Conservation (phyloP, 805 yeast species). For the Wickerhamiella azymoides region DNA sequence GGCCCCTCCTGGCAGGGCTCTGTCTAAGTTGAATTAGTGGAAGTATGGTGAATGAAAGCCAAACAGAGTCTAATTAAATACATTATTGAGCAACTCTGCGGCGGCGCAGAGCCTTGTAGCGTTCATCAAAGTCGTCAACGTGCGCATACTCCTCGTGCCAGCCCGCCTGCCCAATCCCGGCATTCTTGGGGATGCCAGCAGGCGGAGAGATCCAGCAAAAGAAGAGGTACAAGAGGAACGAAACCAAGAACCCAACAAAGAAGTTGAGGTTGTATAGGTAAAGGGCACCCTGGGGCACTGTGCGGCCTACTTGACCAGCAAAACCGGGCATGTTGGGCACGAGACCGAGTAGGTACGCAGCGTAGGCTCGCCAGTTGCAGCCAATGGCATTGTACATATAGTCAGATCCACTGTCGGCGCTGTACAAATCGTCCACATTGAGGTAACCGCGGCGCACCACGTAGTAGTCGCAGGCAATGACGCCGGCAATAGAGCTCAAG, state of each 20-base stretch:
- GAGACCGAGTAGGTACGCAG: constrained; percentile 68
- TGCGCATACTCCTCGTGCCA: constrained; percentile 19
- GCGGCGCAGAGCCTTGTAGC: constrained; percentile 7
- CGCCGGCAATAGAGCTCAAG: constrained; percentile 72
- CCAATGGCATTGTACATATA: constrained; percentile 56
- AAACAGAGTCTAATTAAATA: too few relatives aligned
- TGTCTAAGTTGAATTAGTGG: too few relatives aligned
- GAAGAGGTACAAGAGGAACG: constrained; percentile 41
- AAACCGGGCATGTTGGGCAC: constrained; percentile 78
- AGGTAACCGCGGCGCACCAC: constrained; percentile 63
- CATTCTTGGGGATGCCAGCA: constrained; percentile 12
- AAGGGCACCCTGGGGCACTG: constrained; percentile 68
- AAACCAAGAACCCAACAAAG: constrained; percentile 56
- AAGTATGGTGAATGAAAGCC: too few relatives aligned
- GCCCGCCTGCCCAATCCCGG: constrained; percentile 13
- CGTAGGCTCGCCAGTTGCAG: constrained; percentile 70
- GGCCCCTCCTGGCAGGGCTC: too few relatives aligned
- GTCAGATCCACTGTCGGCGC: constrained; percentile 30
- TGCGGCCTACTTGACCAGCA: constrained; percentile 62
- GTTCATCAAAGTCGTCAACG: constrained; percentile 17
- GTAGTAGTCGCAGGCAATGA: constrained; percentile 44
- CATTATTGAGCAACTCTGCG: not conserved
- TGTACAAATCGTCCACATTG: constrained; percentile 49
- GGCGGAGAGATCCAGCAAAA: constrained; percentile 22
- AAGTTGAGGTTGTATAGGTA: constrained; percentile 60